Base-by-base conservation (phyloP, 345 rosid species). In the Angophora floribunda region DNA sequence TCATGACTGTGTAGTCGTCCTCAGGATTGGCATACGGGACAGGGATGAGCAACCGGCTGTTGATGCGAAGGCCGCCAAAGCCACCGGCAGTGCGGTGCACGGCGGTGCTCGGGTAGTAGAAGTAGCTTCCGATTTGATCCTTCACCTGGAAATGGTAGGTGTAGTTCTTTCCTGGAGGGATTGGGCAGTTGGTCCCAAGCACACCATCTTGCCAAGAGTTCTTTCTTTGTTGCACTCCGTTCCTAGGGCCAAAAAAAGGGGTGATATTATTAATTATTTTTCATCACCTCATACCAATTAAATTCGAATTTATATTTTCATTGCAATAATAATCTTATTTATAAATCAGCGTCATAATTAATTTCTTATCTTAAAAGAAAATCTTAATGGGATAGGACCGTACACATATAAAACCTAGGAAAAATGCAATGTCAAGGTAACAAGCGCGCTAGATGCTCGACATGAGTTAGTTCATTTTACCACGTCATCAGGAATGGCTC, bases 401-500 rank as follows among this genome's bases (percentile, higher is more conserved):
- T 19, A 19, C 82, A 36, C 26, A 9, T 70, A 5, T 1, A 75
- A 16, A 32, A 36, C 17, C 47, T 19, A 0, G 4, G 26, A 8
- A 36, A 75, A 75, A 9, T 19, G 47, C 26, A 75, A 5, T 75
- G 41, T 9, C 13, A 7, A 1, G 47, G 26, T 9, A 9, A 75
- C 26, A 21, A 75, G 82, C 26, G 6, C 13, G 1, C 17, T 17
- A 55, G 26, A 22, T 75, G 82, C 26, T 75, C 0, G 82, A 36
- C 21, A 19, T 11, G 13, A 75, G 82, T 36, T 1, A 75, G 47
- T 36, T 75, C 49, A 36, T 36, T 36, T 75, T 36, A 93, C 96
- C 97, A 96, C 22, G 96, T 93, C 36, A 93, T 4, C 87, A 95
- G 91, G 90, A 93, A 91, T 0, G 97, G 97, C 93, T 95, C 98